Base-by-base conservation (phyloP, 352 stramenopile genomes). In the Globisporangium abappressorium region DNA sequence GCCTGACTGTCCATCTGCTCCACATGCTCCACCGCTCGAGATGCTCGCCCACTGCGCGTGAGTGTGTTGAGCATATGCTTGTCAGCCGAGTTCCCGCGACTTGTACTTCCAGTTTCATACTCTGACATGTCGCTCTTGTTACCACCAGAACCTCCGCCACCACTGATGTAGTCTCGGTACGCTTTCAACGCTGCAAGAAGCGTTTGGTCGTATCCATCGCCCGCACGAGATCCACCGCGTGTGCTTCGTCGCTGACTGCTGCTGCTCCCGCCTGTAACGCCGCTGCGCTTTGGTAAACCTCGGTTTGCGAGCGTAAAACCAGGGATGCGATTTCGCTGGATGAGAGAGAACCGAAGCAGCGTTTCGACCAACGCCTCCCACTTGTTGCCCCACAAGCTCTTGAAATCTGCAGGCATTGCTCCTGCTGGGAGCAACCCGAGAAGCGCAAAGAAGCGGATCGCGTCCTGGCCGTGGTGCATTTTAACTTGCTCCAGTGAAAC, bases 401-500 rank as follows among this genome's bases (percentile, higher is more conserved):
- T 90, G 46, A 91, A 92, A 60, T 94, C 86, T 22, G 83, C 82
- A 6, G 82, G 80, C 80, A 92, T 92, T 0, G 82, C 86, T 20
- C 86, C 86, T 8, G 83, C 86, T 3, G 86, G 86, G 26, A 94
- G 74, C 6, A 92, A 67, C 0, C 86, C 86, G 6, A 92, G 71
- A 47, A 94, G 63, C 5, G 86, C 81, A 51, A 94, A 92, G 71
- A 94, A 94, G 6, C 84, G 76, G 38, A 90, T 85, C 15, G 80
- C 83, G 53, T 94, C 86, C 60, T 82, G 75, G 0, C 81, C 81
- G 26, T 92, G 82, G 49, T 90, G 80, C 66, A 82, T 84, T 9
- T 81, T 80, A 30, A 94, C 76, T 76, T 92, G 85, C 53, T 89
- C 82, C 7, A 94, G 74, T 26, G 86, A 91, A 14, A 94, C 86